Base-by-base conservation (phyloP, 768 basidiomycete genomes). In the Pleurotus ostreatus region DNA sequence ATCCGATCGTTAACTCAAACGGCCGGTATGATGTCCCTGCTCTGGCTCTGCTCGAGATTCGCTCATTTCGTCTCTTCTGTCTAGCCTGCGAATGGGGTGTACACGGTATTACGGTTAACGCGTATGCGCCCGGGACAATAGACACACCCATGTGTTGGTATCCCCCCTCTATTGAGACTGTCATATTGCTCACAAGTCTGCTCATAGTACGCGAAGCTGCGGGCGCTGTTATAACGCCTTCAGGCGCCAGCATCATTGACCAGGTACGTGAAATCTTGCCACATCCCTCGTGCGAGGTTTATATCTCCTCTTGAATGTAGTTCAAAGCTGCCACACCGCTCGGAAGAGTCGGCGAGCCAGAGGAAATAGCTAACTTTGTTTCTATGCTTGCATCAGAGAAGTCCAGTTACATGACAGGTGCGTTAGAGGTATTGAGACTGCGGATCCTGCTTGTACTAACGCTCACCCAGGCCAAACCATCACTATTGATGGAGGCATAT, bases 1-100 rank as follows among this genome's bases (percentile, higher is more conserved):
- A 54, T 79, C 26, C 71, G 74, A 26, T 73, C 71, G 1, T 52
- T 79, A 16, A 78, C 74, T 5, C 78, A 78, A 54, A 62, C 62
- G 2, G 65, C 69, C 1, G 72, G 78, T 76, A 61, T 45, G 56
- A 43, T 51, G 13, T 40, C 23, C 40, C 8, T 26, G 25, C 25
- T 48, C n/a, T 22, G 30, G 30, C n/a, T 16, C 23, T 49, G 48
- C 18, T 9, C 4, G 46, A 30, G 40, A 34, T 55, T 16, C 52
- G 16, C 55, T 15, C 13, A 12, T 12, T 18, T 26, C 30, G 6
- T 16, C 15, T 23, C 23, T 39, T 13, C 61, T 60, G 65, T 22
- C 16, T 62, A 65, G 67, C 67, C 7, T 55, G 55, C 8, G 75
- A 77, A 58, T 62, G 73, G 23, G 70, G 67, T 0, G 48, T 63